Percentiles rank a stretch among this genome's conserved stretches.
Conservation (phyloP, 129 eudicot genomes). For the Dittrichia graveolens region DNA sequence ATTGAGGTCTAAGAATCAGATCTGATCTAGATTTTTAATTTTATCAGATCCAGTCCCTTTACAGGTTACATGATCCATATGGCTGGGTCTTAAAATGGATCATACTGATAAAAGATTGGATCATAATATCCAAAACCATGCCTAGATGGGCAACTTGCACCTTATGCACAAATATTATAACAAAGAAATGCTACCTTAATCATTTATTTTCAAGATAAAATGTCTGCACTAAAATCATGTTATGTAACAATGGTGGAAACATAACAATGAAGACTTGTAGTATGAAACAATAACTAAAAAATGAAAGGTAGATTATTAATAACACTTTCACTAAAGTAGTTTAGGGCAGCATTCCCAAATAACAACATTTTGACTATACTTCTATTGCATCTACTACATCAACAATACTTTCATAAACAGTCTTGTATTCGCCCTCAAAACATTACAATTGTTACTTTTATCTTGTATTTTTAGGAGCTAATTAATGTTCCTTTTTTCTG, state of each 20-base stretch:
- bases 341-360: slow-evolving; percentile 6
- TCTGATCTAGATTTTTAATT: no score
- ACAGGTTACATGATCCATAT: no score
- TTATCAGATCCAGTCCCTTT: no score
- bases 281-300: slow-evolving; percentile 1
- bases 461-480: slow-evolving; percentile 31
- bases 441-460: slow-evolving; percentile 30
- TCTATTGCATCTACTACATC: slow-evolving; percentile 19
- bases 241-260: neutral
- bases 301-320: neutral
- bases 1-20: no score
- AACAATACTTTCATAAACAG: slow-evolving; percentile 7
- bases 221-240: neutral
- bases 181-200: neutral
- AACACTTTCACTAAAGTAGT: neutral
- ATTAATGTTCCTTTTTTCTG: neutral
- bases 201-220: neutral
- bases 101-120: no score
- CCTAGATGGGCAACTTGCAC: no score
- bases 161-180: no score
- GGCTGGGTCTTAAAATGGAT: no score
- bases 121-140: no score
- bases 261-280: neutral
- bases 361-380: slow-evolving; percentile 17
- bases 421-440: slow-evolving; percentile 17